A percentile compares a stretch with the other conserved stretches of the same genome.
Evolutionary conservation across 192 early-diverging fungal species (phyloP).

Genomic region (Coemansia sp.): DNA sequence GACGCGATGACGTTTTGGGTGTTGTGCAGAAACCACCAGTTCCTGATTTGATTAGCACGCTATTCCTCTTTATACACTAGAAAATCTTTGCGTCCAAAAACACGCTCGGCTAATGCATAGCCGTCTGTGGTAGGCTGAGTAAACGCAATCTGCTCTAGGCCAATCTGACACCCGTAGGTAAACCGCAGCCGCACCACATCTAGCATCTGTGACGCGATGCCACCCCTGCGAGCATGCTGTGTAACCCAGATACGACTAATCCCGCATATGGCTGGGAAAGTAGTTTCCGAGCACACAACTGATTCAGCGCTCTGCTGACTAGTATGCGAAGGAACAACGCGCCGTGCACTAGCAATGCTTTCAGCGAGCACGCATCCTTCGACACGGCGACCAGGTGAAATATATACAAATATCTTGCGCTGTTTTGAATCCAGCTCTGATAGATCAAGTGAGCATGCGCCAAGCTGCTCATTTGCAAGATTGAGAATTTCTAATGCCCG

Average conservation of each 20-base stretch:
- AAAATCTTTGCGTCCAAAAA: conserved; percentile 54
- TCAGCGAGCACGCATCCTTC: conserved; percentile 56
- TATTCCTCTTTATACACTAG: conserved; percentile 52
- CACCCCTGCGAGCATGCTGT: conserved; percentile 40
- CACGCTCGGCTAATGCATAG: conserved; percentile 43
- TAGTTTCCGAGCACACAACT: conserved; percentile 1
- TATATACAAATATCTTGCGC: conserved; percentile 49
- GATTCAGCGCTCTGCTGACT: not conserved
- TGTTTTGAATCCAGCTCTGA: conserved; percentile 16
- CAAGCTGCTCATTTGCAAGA: conserved; percentile 48
- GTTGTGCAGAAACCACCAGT: not conserved
- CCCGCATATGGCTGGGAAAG: conserved; percentile 41
- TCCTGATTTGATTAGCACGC: not conserved
- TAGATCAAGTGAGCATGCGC: conserved; percentile 23
- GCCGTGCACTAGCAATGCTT: conserved; percentile 22
- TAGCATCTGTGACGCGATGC: conserved; percentile 46
- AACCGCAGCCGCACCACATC: conserved; percentile 40
- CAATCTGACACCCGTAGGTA: conserved; percentile 47
- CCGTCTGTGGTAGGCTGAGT: conserved; percentile 57
- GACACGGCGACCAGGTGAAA: conserved; percentile 24
- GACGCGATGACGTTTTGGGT: conserved; percentile 1
- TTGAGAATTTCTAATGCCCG: conserved; percentile 43
- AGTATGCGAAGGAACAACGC: conserved; percentile 11
- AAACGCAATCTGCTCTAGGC: conserved; percentile 42
- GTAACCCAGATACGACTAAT: conserved; percentile 61